Base-by-base conservation (phyloP, 2,329 filamentous ascomycete genomes). In the Penicillium palitans region DNA sequence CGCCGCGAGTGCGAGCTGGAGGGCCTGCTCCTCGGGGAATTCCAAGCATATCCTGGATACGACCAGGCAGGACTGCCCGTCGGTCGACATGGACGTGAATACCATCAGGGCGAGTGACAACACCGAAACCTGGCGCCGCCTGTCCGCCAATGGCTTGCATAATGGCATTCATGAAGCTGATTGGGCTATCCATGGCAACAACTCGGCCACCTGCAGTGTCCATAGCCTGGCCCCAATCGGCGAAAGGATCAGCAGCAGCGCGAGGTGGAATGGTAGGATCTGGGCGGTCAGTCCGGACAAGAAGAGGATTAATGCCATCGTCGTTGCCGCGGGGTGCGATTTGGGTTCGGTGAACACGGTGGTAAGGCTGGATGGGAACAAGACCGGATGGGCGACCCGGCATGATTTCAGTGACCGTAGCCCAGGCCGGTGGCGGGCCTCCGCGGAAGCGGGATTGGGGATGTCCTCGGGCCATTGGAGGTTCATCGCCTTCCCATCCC, bases 231-330 rank as follows among this genome's bases (percentile, higher is more conserved):
- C 82, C 77, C 81, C 80, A 84, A 59, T 83, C 81, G 48, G 78
- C 79, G 65, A 81, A 78, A 47, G 76, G 72, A 56, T 81, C 78
- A 49, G 68, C 66, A 25, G 69, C 67, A 13, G 71, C 62, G 25
- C 75, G 74, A 24, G 69, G 71, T 58, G 77, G 78, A 33, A 68
- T 68, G 40, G 67, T 33, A 33, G 62, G 49, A 31, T 77, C 74
- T 41, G 68, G 64, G 27, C 71, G 73, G 53, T 73, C 76, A 46
- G 76, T 74, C 56, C 90, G 88, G 63, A 92, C 89, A 54, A 98
- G 84, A 13, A 98, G 81, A 44, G 93, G 93, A 70, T 98, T 97
- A 24, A 87, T 82, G 4, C 91, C 92, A 71, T 97, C 93, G 63
- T 96, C 91, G 35, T 84, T 82, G 29, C 81, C 81, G 57, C 84